Evolutionary conservation across 139 green algal species (phyloP), one percentile per base, ranked within the genome.

Genomic region (Chlorella sorokiniana): DNA sequence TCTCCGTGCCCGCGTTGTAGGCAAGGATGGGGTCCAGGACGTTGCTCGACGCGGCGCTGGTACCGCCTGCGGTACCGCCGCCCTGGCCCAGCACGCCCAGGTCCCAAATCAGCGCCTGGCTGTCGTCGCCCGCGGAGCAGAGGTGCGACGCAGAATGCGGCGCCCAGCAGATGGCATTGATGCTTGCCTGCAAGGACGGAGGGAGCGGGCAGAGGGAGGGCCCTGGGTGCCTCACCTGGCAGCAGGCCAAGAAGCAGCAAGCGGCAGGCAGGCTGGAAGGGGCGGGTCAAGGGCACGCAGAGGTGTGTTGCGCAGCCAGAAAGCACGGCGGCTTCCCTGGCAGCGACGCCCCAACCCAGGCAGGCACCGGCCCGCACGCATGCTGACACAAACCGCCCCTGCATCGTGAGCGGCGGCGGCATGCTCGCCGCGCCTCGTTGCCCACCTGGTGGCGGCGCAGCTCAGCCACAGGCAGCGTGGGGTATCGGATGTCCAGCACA

Each of bases 111-210:
- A 99, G 88, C 0, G 96, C 96, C 42, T 86, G 79, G 33, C 79
- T 65, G 70, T 93, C 90, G 62, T 94, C 91, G 3, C 94, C 96
- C 3, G 93, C 97, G 0, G 92, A 98, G 88, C 95, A 98, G 27
- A 99, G 94, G 87, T 99, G 95, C 59, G 86, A 90, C 5, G 91
- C 92, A 61, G 83, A 93, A 90, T 99, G 97, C 10, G 97, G 97
- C 22, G 97, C 96, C 95, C 97, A 99, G 25, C 93, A 91, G 42
- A 99, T 52, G 0, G 94, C 90, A 70, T 98, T 99, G 6, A 98
- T 95, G 37, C 80, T 72, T 1, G 85, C 91, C 33, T 93, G 85
- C 59, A 27, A 4, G 10, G 37, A 14, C 7, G 23, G 38, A 72
- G 65, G 16, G 64, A 37, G 14, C 14, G 20, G 8, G 61, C 9